Evolutionary conservation across 116 monocot species (phyloP).

Genomic region (Papilionanthe hybrid): DNA sequence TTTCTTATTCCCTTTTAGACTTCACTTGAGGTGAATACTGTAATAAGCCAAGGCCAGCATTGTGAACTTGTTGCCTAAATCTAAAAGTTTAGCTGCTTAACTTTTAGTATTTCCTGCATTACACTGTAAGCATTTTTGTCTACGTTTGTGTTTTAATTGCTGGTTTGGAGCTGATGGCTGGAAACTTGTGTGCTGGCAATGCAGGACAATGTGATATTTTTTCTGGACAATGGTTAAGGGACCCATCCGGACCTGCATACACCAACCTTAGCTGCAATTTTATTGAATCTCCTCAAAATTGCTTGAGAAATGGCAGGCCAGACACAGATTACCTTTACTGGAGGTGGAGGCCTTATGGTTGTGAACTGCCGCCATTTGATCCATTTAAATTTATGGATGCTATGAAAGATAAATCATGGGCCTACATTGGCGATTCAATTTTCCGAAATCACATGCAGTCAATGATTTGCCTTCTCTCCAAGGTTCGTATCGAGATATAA

Average conservation of each 20-base stretch:
- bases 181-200: not conserved
- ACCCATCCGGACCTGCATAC: constrained; percentile 26
- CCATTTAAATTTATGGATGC: constrained; percentile 15
- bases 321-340: constrained; percentile 24
- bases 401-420: constrained; percentile 21
- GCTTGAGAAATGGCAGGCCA: constrained; percentile 28
- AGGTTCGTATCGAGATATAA: constrained; percentile 12
- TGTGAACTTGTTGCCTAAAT: not conserved
- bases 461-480: constrained; percentile 19
- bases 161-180: not conserved
- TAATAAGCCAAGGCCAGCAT: not conserved
- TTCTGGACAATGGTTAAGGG: constrained; percentile 15
- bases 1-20: not conserved
- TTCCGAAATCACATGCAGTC: constrained; percentile 28
- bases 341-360: constrained; percentile 21
- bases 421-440: constrained; percentile 29
- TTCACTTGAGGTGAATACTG: not conserved
- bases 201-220: constrained; percentile 25
- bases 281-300: constrained; percentile 22
- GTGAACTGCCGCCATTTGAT: constrained; percentile 23
- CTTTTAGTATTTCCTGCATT: not conserved
- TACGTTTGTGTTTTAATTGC: not conserved
- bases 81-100: not conserved
- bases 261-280: constrained; percentile 16
- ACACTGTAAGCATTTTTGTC: not conserved